Conservation (phyloP, 371 early-diverging fungal genomes). For the Syncephalastrum monosporum region DNA sequence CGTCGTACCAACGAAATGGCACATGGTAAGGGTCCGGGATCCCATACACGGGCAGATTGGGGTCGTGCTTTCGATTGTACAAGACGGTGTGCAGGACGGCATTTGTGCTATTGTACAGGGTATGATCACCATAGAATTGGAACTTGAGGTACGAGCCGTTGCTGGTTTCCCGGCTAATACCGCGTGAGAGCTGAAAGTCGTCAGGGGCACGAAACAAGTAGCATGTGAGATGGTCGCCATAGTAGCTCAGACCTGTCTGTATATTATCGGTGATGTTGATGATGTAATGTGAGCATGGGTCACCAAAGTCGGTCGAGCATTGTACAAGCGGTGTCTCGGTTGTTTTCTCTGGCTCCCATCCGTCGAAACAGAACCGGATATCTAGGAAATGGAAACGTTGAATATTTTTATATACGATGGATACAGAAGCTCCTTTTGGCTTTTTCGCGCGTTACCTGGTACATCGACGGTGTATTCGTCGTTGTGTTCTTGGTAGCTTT, state of each 20-base stretch:
- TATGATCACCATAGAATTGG: slow-evolving; percentile 22
- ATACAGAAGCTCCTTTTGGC: too few relatives aligned
- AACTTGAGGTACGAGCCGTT: slow-evolving; percentile 27
- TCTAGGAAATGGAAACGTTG: slow-evolving; percentile 8
- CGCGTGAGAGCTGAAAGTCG: slow-evolving; percentile 16
- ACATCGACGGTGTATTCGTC: slow-evolving; percentile 19
- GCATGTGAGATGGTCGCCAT: slow-evolving; percentile 21
- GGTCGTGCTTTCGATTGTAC: slow-evolving; percentile 27
- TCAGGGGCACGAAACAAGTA: slow-evolving; percentile 21
- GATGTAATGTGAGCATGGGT: slow-evolving; percentile 22
- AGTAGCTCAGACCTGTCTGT: slow-evolving; percentile 22
- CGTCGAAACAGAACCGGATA: slow-evolving; percentile 38
- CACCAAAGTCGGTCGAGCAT: slow-evolving; percentile 32
- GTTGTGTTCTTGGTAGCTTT: slow-evolving; percentile 19
- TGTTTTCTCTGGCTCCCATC: slow-evolving; percentile 15
- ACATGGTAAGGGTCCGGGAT: slow-evolving; percentile 6
- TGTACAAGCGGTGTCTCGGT: slow-evolving; percentile 14
- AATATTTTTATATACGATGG: not conserved
- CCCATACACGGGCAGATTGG: slow-evolving; percentile 27
- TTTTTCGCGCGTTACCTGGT: slow-evolving; percentile 24
- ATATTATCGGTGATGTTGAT: slow-evolving; percentile 24
- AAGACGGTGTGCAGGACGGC: slow-evolving; percentile 18
- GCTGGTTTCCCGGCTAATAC: slow-evolving; percentile 11
- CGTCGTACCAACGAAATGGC: slow-evolving; percentile 28
- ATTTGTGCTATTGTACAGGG: slow-evolving; percentile 12